Conservation (phyloP, 2,329 filamentous ascomycete species). For the Bipolaris bicolor region DNA sequence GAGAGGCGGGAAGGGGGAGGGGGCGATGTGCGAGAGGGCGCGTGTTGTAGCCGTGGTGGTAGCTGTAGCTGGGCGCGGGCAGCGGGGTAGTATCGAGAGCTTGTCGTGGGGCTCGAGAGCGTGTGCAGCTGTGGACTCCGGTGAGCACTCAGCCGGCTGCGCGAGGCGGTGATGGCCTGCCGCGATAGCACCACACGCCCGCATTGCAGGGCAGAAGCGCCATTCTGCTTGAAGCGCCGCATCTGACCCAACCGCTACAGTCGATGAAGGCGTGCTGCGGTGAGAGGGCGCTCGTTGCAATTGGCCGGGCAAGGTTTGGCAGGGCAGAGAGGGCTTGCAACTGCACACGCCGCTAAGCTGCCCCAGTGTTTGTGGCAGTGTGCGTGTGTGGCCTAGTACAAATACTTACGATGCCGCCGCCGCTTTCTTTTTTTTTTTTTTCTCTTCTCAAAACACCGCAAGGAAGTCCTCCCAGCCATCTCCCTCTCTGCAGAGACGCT, state of each 20-base stretch:
- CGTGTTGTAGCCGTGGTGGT: constrained; percentile 25
- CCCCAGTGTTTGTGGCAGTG: not conserved
- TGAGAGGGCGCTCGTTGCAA: constrained; percentile 24
- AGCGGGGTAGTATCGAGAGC: constrained; percentile 42
- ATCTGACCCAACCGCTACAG: constrained; percentile 27
- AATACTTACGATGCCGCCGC: constrained; percentile 13
- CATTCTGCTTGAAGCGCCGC: constrained; percentile 46
- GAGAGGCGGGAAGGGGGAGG: constrained; percentile 25
- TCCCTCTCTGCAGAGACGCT: constrained; percentile 34
- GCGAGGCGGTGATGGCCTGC: constrained; percentile 30
- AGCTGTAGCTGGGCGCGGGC: constrained; percentile 23
- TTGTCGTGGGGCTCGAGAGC: constrained; percentile 33
- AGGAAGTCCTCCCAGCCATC: constrained; percentile 43
- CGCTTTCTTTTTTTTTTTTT: constrained; percentile 12
- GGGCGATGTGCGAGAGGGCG: constrained; percentile 25
- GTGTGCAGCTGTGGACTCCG: constrained; percentile 36
- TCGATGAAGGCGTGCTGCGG: constrained; percentile 19
- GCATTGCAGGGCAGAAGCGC: constrained; percentile 22
- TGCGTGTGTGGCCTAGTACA: not conserved
- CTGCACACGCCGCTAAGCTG: constrained; percentile 7
- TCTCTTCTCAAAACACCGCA: constrained; percentile 37
- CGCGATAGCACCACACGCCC: constrained; percentile 14
- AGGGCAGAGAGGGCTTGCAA: constrained; percentile 14
- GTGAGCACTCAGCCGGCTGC: constrained; percentile 27
- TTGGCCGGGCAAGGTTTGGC: constrained; percentile 27